Conservation (phyloP, 805 yeast species). For the Kuraishia molischiana region DNA sequence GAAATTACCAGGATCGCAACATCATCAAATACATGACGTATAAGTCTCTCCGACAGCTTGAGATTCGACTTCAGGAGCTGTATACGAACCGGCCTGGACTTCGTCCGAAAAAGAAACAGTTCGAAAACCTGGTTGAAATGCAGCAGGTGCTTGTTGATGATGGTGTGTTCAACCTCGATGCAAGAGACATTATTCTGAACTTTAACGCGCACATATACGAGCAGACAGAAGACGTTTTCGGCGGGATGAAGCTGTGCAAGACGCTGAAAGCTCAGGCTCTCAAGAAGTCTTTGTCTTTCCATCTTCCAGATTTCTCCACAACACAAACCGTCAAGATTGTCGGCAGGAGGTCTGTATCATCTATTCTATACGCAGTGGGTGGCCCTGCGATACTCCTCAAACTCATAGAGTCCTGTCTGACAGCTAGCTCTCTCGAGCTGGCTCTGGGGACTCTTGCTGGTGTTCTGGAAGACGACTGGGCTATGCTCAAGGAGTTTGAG, state of each 20-base stretch:
- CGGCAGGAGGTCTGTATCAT: neutral
- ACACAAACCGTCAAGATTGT: conserved; percentile 5
- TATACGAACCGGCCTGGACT: neutral
- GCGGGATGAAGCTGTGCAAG: neutral
- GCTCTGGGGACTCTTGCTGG: conserved; percentile 31
- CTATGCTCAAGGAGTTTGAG: conserved; percentile 48
- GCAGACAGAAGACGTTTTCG: neutral
- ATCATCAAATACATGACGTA: conserved; percentile 28
- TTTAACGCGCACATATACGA: neutral
- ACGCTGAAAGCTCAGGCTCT: neutral
- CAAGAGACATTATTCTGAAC: conserved; percentile 7
- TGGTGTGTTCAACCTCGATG: conserved; percentile 4
- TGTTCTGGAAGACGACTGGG: conserved; percentile 36
- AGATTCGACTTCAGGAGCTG: conserved; percentile 1
- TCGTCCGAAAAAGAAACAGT: neutral
- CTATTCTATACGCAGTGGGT: conserved; percentile 32
- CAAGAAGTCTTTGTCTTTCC: neutral
- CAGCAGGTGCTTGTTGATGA: conserved; percentile 4
- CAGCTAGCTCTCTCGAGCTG: conserved; percentile 20
- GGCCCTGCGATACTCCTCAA: conserved; percentile 38
- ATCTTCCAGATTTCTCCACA: neutral
- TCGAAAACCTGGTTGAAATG: neutral
- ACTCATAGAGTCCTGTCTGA: conserved; percentile 33
- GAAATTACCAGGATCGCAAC: conserved; percentile 27
- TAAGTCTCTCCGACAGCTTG: conserved; percentile 7